These are phyloP conservation scores for Penicillium sumatraense DNA, from an alignment of 2,329 filamentous ascomycete species.

Conservation along the genomic window DNA sequence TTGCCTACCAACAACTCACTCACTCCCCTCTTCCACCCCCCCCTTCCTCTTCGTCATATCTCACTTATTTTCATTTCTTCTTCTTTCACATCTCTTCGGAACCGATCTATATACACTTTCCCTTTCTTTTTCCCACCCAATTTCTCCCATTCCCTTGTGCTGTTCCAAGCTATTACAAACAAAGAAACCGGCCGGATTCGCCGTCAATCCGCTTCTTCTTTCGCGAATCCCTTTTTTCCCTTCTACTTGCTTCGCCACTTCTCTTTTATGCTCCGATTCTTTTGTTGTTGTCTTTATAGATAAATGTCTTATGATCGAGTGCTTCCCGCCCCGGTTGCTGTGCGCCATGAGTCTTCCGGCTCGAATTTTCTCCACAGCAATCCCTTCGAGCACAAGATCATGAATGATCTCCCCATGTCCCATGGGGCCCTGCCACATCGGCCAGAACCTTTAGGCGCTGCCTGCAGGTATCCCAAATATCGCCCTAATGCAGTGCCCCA, in stretches of 20 bases:
- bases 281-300: constrained; percentile 21
- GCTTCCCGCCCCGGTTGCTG: constrained; percentile 48
- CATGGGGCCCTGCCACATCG: constrained; percentile 21
- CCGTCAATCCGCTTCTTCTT: constrained; percentile 2
- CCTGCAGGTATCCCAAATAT: constrained; percentile 27
- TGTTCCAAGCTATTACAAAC: background rate
- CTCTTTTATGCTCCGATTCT: constrained; percentile 6
- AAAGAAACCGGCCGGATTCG: background rate
- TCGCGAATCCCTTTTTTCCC: background rate
- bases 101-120: background rate
- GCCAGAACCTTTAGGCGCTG: constrained; percentile 15
- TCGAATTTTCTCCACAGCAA: constrained; percentile 39
- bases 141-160: background rate
- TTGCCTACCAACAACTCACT: background rate
- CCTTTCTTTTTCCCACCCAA: background rate
- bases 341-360: constrained; percentile 45
- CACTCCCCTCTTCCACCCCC: background rate
- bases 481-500: constrained; percentile 23
- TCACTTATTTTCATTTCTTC: constrained; percentile 21
- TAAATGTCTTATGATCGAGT: constrained; percentile 56
- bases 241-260: background rate
- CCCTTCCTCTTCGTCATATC: constrained; percentile 21
- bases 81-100: constrained; percentile 19
- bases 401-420: constrained; percentile 37
- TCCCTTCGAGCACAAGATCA: constrained; percentile 48